These are phyloP conservation scores for Solanum peruvianum DNA, from an alignment of 257 asterid genomes.

Conservation along the genomic window DNA sequence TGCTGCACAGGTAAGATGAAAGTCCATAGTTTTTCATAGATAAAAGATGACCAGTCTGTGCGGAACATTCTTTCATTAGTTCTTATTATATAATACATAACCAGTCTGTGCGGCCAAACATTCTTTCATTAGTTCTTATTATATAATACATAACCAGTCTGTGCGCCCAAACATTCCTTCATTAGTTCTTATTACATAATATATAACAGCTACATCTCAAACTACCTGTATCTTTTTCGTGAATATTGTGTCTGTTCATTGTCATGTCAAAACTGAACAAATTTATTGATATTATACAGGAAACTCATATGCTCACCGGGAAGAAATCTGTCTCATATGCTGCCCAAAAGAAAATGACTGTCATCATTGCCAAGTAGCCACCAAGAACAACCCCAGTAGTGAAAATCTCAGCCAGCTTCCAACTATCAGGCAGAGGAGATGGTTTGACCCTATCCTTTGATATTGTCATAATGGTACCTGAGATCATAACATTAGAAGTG, in stretches of 20 bases:
- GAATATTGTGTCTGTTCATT: background rate
- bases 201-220: background rate
- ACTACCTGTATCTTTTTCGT: background rate
- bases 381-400: constrained; percentile 90
- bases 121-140: background rate
- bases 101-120: background rate
- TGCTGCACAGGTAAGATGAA: background rate
- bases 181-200: background rate
- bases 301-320: constrained; percentile 41
- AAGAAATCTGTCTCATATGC: constrained; percentile 83
- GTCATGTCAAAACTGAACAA: background rate
- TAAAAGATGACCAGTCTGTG: background rate
- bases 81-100: background rate
- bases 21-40: background rate
- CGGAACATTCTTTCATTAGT: background rate
- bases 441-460: constrained; percentile 96
- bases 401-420: constrained; percentile 91
- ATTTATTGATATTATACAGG: background rate
- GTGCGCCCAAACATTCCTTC: background rate
- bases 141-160: background rate
- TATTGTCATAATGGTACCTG: constrained; percentile 98
- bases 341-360: constrained; percentile 95
- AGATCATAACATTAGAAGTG: constrained; percentile 1
- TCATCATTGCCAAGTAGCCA: constrained; percentile 92
- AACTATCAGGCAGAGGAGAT: constrained; percentile 96